Percentiles rank a stretch among this genome's conserved stretches.
Conservation (phyloP, 1,139 yeast genomes). For the Fermentozyma sake region DNA sequence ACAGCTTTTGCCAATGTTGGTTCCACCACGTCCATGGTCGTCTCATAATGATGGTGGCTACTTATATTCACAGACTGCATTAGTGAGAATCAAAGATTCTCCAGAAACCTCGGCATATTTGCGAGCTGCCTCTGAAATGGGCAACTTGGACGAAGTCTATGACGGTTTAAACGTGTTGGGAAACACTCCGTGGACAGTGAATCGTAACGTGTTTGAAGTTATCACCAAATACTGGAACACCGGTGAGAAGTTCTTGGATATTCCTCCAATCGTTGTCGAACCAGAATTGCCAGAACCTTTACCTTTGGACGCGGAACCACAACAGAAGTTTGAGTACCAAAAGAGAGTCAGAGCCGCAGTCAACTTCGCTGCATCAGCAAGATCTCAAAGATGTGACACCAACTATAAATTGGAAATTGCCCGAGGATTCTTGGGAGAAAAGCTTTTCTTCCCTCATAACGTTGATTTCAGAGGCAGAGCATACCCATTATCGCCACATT, state of each 20-base stretch:
- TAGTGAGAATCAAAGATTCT: slow-evolving; percentile 78
- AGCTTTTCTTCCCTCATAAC: slow-evolving; percentile 89
- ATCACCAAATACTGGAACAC: slow-evolving; percentile 83
- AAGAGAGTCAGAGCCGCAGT: slow-evolving; percentile 52
- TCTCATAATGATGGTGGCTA: slow-evolving; percentile 83
- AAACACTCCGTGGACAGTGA: slow-evolving; percentile 88
- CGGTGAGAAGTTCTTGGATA: slow-evolving; percentile 74
- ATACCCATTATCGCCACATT: slow-evolving; percentile 82
- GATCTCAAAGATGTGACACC: slow-evolving; percentile 89
- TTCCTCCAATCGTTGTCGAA: slow-evolving; percentile 59
- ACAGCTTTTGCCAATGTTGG: slow-evolving; percentile 89
- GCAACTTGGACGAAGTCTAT: slow-evolving; percentile 61
- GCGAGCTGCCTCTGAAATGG: slow-evolving; percentile 73
- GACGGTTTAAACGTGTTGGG: slow-evolving; percentile 88
- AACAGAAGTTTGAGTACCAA: slow-evolving; percentile 64
- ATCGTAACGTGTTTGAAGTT: slow-evolving; percentile 62
- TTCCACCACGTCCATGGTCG: slow-evolving; percentile 85
- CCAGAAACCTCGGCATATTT: slow-evolving; percentile 89
- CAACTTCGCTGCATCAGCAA: slow-evolving; percentile 58
- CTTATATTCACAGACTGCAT: slow-evolving; percentile 52
- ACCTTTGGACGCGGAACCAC: slow-evolving; percentile 66
- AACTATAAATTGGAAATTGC: slow-evolving; percentile 94
- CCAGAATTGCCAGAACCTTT: slow-evolving; percentile 64
- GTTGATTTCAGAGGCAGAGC: slow-evolving; percentile 96
- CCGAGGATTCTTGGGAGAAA: slow-evolving; percentile 84